A percentile compares a stretch with the other conserved stretches of the same genome.
Conservation (phyloP, 768 basidiomycete species). For the Mrakia hoshinonis region DNA sequence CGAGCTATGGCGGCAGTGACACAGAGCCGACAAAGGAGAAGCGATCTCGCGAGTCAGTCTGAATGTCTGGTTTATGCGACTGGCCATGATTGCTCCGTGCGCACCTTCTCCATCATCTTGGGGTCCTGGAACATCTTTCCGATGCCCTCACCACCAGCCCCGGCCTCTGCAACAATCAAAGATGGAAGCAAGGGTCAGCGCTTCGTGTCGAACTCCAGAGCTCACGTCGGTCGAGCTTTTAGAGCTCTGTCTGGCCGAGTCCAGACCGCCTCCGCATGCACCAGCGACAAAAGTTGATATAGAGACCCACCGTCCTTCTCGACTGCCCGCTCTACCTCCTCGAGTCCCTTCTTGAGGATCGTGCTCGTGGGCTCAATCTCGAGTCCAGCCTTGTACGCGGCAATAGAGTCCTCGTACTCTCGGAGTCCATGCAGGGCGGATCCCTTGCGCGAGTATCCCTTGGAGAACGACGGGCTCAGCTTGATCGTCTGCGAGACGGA, state of each 20-base stretch:
- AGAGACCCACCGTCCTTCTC: conserved; percentile 46
- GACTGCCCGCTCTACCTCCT: conserved; percentile 79
- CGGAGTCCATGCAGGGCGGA: conserved; percentile 80
- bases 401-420: conserved; percentile 72
- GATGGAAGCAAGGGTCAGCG: background rate
- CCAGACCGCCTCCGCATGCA: too few relatives aligned
- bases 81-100: background rate
- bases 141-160: conserved; percentile 49
- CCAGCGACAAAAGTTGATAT: background rate
- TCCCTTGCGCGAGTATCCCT: conserved; percentile 84
- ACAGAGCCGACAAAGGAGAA: background rate
- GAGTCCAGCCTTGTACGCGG: conserved; percentile 56
- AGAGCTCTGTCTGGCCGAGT: too few relatives aligned
- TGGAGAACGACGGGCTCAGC: conserved; percentile 71
- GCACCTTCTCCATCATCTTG: conserved; percentile 58
- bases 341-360: conserved; percentile 72
- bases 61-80: background rate
- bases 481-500: conserved; percentile 55
- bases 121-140: conserved; percentile 77
- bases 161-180: conserved; percentile 34
- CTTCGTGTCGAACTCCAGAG: background rate
- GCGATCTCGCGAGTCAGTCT: background rate
- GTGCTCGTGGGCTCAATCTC: conserved; percentile 67
- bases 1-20: conserved; percentile 44
- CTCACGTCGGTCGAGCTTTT: background rate